Base-by-base conservation (phyloP, 1,139 yeast genomes). In the Lodderomyces orthopsilosis region DNA sequence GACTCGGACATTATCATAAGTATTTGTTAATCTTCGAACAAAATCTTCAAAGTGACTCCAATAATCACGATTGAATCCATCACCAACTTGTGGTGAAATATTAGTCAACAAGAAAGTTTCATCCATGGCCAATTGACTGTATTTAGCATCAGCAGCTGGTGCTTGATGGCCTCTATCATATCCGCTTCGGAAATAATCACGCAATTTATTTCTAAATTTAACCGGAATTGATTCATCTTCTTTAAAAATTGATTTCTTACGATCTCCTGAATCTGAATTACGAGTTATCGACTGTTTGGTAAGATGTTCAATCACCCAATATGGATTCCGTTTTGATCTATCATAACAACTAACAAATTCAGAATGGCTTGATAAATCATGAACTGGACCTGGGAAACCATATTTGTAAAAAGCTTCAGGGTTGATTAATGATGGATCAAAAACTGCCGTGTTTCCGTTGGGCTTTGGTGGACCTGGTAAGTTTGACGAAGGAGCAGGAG, bases 21-120 rank as follows among this genome's bases (percentile, higher is more conserved):
- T 71, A 15, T 65, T 56, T 5, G 96, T 85, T 51, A 93, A 72
- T 44, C 88, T 73, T 48, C 99, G 75, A 42, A 84, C 82, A 60
- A 93, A 93, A 56, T 87, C 87, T 63, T 93, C 99, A 49, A 94
- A 80, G 63, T 90, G 96, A 1, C 97, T 95, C 99, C 99, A 93
- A 56, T 73, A 90, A 62, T 93, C 98, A 52, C 98, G 75, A 65
- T 93, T 93, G 70, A 93, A 93, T 0, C 98, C 98, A 4, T 86
- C 96, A 6, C 98, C 98, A 1, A 93, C 96, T 63, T 93, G 99
- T 1, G 99, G 99, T 9, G 95, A 80, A 75, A 93, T 93, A 62
- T 93, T 93, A 17, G 96, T 82, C 55, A 94, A 70, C 52, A 73
- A 80, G 56, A 93, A 93, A 0, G 98, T 94, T 62, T 91, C 96